Base-by-base conservation (phyloP, 495 filamentous ascomycete species). In the Lophiostoma macrostomum region DNA sequence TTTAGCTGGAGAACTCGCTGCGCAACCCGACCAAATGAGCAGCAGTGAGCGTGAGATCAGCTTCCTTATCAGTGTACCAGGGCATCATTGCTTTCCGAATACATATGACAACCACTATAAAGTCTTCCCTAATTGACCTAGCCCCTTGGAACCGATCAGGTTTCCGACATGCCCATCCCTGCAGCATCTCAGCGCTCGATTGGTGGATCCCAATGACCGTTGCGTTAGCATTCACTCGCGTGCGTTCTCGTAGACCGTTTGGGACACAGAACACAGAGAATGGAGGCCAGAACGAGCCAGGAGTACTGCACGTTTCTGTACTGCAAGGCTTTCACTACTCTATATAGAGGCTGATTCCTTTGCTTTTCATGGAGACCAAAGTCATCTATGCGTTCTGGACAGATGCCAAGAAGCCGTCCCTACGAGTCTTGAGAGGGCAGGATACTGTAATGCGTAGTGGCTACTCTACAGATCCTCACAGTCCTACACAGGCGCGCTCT, bases 121-220 rank as follows among this genome's bases (percentile, higher is more conserved):
- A 16, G 10, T 22, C 23, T 43, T 25, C 46, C 49, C 23, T 8
- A 49, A 49, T 23, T 36, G 45, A 27, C 12, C 34, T 49, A 49
- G 45, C 45, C 45, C 45, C 45, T 49, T 49, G 34, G 24, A 52
- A 52, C 49, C 29, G 8, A 32, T 23, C 49, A 40, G 37, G 49
- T 52, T 52, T 52, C 6, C 20, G 8, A 16, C 6, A 20, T 7
- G 38, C 38, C 13, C 5, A n/a, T 44, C 32, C 30, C 31, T 50
- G 46, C 34, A 25, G 29, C 28, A 13, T 19, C 44, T 13, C 23
- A 35, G 11, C 12, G 13, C 23, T 5, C 19, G 29, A 48, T 48
- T 48, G 44, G 44, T 11, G 13, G 41, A 19, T 23, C 4, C 2
- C 23, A 2, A 8, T 16, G 7, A 11, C 14, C 7, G 24, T 13